These are phyloP conservation scores for Dysphania ambrosioides DNA, from an alignment of 148 eudicot genomes.

Conservation along the genomic window DNA sequence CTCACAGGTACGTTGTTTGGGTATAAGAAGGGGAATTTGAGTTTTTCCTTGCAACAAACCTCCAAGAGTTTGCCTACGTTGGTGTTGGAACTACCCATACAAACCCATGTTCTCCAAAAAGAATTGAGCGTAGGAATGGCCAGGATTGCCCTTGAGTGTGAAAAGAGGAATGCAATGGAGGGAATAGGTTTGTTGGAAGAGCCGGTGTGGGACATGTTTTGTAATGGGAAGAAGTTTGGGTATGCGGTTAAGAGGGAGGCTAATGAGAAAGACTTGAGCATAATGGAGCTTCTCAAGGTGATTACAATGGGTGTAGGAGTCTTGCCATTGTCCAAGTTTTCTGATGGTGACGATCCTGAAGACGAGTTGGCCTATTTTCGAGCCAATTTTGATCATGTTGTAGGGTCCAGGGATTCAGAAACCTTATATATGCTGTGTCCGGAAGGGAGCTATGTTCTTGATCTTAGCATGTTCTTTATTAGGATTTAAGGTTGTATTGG, in stretches of 20 bases:
- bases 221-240: slow-evolving; percentile 32
- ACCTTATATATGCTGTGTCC: slow-evolving; percentile 35
- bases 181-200: slow-evolving; percentile 21
- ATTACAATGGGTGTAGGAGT: slow-evolving; percentile 32
- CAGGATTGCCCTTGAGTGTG: slow-evolving; percentile 34
- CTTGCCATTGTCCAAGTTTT: slow-evolving; percentile 6
- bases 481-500: slow-evolving; percentile 12
- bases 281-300: slow-evolving; percentile 35
- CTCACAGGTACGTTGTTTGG: slow-evolving; percentile 34
- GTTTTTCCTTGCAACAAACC: slow-evolving; percentile 28
- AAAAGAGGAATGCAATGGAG: slow-evolving; percentile 22
- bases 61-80: slow-evolving; percentile 30
- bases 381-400: slow-evolving; percentile 28
- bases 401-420: slow-evolving; percentile 30
- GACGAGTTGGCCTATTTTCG: slow-evolving; percentile 31
- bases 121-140: slow-evolving; percentile 33
- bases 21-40: slow-evolving; percentile 29
- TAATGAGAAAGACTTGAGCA: slow-evolving; percentile 23
- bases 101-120: slow-evolving; percentile 19
- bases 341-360: slow-evolving; percentile 3
- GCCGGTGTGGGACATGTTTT: slow-evolving; percentile 33
- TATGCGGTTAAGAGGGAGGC: slow-evolving; percentile 28
- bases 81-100: slow-evolving; percentile 31
- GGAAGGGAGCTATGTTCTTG: slow-evolving; percentile 25
- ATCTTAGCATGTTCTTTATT: slow-evolving; percentile 32